Evolutionary conservation across 768 basidiomycete species (phyloP), one percentile per base, ranked within the genome.

Genomic region (Russula sp.): DNA sequence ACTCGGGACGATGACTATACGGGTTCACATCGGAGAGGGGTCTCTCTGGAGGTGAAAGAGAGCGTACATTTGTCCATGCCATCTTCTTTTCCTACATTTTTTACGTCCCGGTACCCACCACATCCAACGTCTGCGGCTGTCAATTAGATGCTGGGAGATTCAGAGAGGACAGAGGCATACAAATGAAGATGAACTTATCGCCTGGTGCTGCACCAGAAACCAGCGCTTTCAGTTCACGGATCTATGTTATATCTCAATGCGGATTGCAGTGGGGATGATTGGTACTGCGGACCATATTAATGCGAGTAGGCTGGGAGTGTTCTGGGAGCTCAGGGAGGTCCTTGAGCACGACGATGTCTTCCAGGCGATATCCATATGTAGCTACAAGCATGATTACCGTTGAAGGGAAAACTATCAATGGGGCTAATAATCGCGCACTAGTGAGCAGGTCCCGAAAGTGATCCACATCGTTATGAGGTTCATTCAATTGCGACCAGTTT

Each of bases 111-210:
- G n/a, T n/a, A n/a, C n/a, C n/a, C n/a, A n/a, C n/a, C n/a, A n/a
- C n/a, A n/a, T n/a, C n/a, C n/a, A n/a, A n/a, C n/a, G n/a, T 62
- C 70, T 71, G 34, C 18, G 20, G 7, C 14, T 14, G 18, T 16
- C 14, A 9, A 5, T 58, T 8, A 45, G 36, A 20, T 10, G 13
- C 9, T 25, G 16, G 42, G 5, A 43, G 29, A 18, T 7, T 25
- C n/a, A 7, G 25, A 36, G 42, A 45, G 25, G n/a, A 20, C 1
- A 36, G 32, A 13, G 13, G 54, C 69, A 25, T 43, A 72, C 72
- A 73, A 20, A 71, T 57, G 45, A 72, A 71, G 20, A 58, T 65
- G 22, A 70, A 61, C n/a, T 18, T 60, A 32, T 72, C 71, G 38
- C 67, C 70, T 3, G 61, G 42, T 49, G 49, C 47, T 5, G 65